Base-by-base conservation (phyloP, 1,139 yeast genomes). In the Yamadazyma diddensiae region DNA sequence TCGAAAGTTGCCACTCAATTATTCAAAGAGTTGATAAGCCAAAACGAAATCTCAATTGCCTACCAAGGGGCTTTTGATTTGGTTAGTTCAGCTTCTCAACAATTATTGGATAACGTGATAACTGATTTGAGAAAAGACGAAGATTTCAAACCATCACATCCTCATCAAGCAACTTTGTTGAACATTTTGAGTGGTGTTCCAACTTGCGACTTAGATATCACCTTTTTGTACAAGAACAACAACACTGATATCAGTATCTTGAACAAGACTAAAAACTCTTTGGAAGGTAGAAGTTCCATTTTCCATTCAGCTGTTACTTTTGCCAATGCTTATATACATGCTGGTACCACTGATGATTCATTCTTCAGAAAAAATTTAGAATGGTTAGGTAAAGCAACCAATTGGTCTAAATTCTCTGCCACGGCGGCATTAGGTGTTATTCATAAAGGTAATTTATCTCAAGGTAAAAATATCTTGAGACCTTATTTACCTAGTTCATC, bases 391-490 rank as follows among this genome's bases (percentile, higher is more conserved):
- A 87, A 88, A 62, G 97, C 98, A 9, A 82, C 94, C 31, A 90
- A 90, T 60, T 92, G 99, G 99, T 90, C 97, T 6, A 92, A 92
- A 55, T 92, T 92, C 55, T 80, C 95, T 1, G 97, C 98, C 5
- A 92, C 98, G 19, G 98, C 98, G 13, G 97, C 97, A 10, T 70
- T 94, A 39, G 99, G 99, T 55, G 98, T 92, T 21, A 90, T 92
- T 48, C 98, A 92, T 55, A 86, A 84, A 53, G 98, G 98, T 33
- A 90, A 92, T 56, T 72, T 92, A 42, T 77, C 95, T 1, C 95
- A 87, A 55, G 98, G 98, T 37, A 80, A 81, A 56, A 77, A 82
- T 43, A 80, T 92, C 32, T 73, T 92, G 55, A 82, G 83, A 45
- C 97, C 98, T 21, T 94, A 92, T 54, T 72, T 92, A 41, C 97